Conservation (phyloP, 495 filamentous ascomycete species). For the Hypoxylon perforatum region DNA sequence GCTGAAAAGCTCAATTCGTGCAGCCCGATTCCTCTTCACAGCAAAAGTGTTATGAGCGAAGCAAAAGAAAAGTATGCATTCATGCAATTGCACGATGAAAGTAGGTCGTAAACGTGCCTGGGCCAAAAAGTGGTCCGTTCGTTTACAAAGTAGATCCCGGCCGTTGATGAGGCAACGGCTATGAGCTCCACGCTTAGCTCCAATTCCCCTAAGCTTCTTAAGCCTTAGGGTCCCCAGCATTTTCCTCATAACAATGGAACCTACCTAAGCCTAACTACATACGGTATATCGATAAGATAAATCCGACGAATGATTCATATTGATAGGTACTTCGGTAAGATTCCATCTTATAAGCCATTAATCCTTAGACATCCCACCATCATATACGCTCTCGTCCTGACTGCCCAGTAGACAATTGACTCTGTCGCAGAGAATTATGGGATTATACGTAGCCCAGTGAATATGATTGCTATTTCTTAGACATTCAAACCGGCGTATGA, state of each 20-base stretch:
- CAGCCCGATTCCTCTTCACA: conserved; percentile 11
- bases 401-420: neutral
- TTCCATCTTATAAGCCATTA: too few species aligned
- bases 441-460: conserved; percentile 2
- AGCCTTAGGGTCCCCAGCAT: neutral
- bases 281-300: conserved; percentile 28
- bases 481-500: neutral
- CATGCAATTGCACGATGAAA: neutral
- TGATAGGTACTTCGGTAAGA: neutral
- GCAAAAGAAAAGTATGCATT: conserved; percentile 18
- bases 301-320: conserved; percentile 3
- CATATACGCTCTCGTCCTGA: conserved; percentile 4
- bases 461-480: conserved; percentile 15
- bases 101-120: conserved; percentile 22
- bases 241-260: neutral
- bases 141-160: conserved; percentile 38
- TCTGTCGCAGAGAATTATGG: neutral
- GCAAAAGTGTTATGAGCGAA: conserved; percentile 30
- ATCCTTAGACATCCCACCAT: conserved; percentile 20
- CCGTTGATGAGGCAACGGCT: conserved; percentile 45
- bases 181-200: neutral
- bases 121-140: conserved; percentile 36
- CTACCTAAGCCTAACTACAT: too few species aligned
- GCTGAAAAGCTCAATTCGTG: conserved; percentile 2
- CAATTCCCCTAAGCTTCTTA: too few species aligned